These are phyloP conservation scores for Leccinellum luteum DNA, from an alignment of 768 basidiomycete genomes.

Conservation along the genomic window DNA sequence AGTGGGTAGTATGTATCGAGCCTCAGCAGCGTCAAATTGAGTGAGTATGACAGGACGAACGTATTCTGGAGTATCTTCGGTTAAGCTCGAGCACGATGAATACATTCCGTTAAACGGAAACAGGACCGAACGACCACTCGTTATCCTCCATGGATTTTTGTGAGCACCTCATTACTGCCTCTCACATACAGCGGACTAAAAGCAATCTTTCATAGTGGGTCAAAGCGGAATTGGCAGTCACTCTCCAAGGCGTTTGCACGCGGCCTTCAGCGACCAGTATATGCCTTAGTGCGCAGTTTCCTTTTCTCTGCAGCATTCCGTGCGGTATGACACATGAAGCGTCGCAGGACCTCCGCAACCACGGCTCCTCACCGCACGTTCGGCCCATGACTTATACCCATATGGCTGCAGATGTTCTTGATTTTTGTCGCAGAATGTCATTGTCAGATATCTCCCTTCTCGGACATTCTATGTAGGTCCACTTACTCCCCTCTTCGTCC, in stretches of 20 bases:
- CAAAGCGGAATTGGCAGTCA: slow-evolving; percentile 87
- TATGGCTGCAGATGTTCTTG: slow-evolving; percentile 77
- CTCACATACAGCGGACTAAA: slow-evolving; percentile 3
- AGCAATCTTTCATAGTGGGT: slow-evolving; percentile 51
- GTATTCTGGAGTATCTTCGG: slow-evolving; percentile 17
- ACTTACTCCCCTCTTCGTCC: neutral
- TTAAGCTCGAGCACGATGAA: slow-evolving; percentile 33
- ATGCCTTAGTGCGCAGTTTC: slow-evolving; percentile 54
- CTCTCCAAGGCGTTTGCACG: slow-evolving; percentile 73
- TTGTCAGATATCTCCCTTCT: slow-evolving; percentile 67
- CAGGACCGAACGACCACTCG: slow-evolving; percentile 40
- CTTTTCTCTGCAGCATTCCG: neutral
- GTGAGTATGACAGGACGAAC: slow-evolving; percentile 17
- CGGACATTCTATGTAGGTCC: slow-evolving; percentile 85
- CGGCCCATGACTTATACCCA: slow-evolving; percentile 70
- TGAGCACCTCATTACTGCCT: slow-evolving; percentile 28
- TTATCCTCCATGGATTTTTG: slow-evolving; percentile 68
- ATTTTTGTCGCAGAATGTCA: slow-evolving; percentile 56
- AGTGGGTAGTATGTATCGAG: neutral
- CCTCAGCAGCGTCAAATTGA: slow-evolving; percentile 2
- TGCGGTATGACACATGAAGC: neutral
- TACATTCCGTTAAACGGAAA: slow-evolving; percentile 28
- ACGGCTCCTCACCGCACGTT: slow-evolving; percentile 77
- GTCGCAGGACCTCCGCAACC: slow-evolving; percentile 81
- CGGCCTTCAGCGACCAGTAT: slow-evolving; percentile 65